A percentile compares a stretch with the other conserved stretches of the same genome.
Conservation (phyloP, 2,329 filamentous ascomycete genomes). For the Aspergillus puulaauensis region DNA sequence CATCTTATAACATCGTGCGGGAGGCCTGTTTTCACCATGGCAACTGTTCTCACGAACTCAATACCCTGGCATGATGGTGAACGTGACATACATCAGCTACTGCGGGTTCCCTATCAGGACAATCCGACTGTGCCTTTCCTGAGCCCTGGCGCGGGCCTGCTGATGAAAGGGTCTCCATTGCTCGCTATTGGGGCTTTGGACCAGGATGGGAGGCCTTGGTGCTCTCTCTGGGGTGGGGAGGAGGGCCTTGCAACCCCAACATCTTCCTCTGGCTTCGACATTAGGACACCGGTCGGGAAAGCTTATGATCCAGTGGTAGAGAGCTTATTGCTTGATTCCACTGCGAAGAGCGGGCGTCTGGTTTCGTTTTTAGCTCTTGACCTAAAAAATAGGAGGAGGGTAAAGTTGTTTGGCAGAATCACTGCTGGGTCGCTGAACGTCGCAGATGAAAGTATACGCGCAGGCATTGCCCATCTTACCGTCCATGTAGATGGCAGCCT, state of each 20-base stretch:
- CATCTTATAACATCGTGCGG: neutral
- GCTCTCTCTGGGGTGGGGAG: constrained; percentile 74
- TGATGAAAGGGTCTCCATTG: constrained; percentile 64
- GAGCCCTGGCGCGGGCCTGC: constrained; percentile 58
- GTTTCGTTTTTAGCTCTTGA: constrained; percentile 64
- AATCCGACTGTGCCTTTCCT: constrained; percentile 70
- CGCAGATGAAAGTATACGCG: constrained; percentile 12
- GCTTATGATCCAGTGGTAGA: constrained; percentile 68
- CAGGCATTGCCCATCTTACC: constrained; percentile 54
- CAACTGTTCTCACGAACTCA: constrained; percentile 21
- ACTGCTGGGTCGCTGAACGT: constrained; percentile 59
- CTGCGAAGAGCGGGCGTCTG: constrained; percentile 46
- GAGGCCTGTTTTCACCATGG: constrained; percentile 15
- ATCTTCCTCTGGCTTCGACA: constrained; percentile 62
- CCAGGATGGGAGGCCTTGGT: constrained; percentile 66
- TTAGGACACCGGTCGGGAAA: constrained; percentile 61
- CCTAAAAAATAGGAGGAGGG: constrained; percentile 65
- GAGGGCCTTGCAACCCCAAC: constrained; percentile 66
- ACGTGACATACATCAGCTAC: constrained; percentile 60
- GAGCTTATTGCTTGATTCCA: constrained; percentile 54
- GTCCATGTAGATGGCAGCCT: constrained; percentile 70
- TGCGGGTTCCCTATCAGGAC: constrained; percentile 56
- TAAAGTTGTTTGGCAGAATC: constrained; percentile 73
- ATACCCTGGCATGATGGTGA: constrained; percentile 65
- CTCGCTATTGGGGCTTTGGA: constrained; percentile 75